These are phyloP conservation scores for Dalbergia cultrata DNA, from an alignment of 306 rosid genomes.

Conservation along the genomic window DNA sequence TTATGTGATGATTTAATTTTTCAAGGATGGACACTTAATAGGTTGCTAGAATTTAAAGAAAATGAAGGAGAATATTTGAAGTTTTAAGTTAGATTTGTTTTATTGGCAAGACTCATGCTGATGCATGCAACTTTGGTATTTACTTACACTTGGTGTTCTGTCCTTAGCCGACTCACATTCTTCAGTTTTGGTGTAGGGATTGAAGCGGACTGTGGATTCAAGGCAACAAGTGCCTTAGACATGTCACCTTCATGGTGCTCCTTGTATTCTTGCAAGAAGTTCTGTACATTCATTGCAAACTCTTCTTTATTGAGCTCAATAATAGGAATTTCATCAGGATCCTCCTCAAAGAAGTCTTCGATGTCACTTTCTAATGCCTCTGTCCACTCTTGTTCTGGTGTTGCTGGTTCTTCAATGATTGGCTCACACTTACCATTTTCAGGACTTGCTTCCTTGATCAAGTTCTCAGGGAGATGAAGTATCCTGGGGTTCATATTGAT, in stretches of 20 bases:
- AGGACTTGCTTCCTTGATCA: slow-evolving; percentile 44
- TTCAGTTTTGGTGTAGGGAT: slow-evolving; percentile 81
- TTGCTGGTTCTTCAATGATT: slow-evolving; percentile 88
- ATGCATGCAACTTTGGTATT: slow-evolving; percentile 18
- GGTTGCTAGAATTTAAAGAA: slow-evolving; percentile 19
- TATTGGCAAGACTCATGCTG: slow-evolving; percentile 9
- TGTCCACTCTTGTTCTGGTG: slow-evolving; percentile 76
- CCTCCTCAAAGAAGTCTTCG: slow-evolving; percentile 71
- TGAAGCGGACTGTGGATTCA: slow-evolving; percentile 64
- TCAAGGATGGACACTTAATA: slow-evolving; percentile 23
- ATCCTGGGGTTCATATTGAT: slow-evolving; percentile 53
- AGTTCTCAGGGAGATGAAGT: slow-evolving; percentile 62
- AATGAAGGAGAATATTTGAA: slow-evolving; percentile 19
- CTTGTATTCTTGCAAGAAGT: slow-evolving; percentile 58
- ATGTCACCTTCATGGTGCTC: slow-evolving; percentile 69
- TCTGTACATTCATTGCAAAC: slow-evolving; percentile 55
- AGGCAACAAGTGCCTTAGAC: slow-evolving; percentile 88
- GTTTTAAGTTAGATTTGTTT: slow-evolving; percentile 3
- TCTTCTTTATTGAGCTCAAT: slow-evolving; percentile 60
- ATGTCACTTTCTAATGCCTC: slow-evolving; percentile 73
- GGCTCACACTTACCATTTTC: slow-evolving; percentile 66
- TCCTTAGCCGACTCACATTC: slow-evolving; percentile 85
- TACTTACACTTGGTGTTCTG: slow-evolving; percentile 97
- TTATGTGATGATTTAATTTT: slow-evolving; percentile 11
- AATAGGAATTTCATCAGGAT: slow-evolving; percentile 75